phyloP scores from a whole-genome alignment of 257 asterid species.

The Leonotis leonurus region DNA sequence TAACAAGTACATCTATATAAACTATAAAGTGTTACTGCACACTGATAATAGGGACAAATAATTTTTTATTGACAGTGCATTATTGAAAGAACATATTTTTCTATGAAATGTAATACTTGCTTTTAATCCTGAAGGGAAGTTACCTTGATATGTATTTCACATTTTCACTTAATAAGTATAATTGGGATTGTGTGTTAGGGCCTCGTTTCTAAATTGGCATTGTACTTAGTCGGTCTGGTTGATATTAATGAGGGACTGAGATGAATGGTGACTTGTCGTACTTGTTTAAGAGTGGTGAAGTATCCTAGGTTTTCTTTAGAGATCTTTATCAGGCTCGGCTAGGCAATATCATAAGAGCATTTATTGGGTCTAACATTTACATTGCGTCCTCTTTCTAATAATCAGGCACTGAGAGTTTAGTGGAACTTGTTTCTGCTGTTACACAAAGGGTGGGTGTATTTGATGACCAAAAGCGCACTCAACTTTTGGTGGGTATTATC shows the following conservation, averaged over 20 bases:
- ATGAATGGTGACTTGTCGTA: not conserved
- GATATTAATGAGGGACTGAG: not conserved
- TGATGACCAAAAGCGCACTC: conserved; percentile 46
- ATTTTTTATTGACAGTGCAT: not conserved
- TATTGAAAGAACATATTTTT: not conserved
- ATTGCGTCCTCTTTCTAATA: not conserved
- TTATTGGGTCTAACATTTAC: conserved; percentile 1
- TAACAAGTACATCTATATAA: not conserved
- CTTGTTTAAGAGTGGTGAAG: not conserved
- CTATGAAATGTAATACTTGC: not conserved
- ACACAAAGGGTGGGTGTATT: conserved; percentile 59
- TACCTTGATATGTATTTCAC: not conserved
- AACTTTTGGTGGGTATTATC: conserved; percentile 71
- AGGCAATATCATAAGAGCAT: not conserved
- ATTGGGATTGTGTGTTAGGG: not conserved
- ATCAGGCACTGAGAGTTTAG: conserved; percentile 67
- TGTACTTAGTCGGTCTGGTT: not conserved
- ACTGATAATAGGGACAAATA: not conserved
- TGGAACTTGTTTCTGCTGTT: conserved; percentile 77
- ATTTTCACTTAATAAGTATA: not conserved
- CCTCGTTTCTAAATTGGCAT: not conserved
- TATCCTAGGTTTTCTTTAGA: not conserved
- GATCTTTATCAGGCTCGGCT: not conserved
- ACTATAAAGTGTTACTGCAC: not conserved
- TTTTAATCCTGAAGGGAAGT: not conserved